Base-by-base conservation (phyloP, 305 asterid genomes). In the Solanum chacoense region DNA sequence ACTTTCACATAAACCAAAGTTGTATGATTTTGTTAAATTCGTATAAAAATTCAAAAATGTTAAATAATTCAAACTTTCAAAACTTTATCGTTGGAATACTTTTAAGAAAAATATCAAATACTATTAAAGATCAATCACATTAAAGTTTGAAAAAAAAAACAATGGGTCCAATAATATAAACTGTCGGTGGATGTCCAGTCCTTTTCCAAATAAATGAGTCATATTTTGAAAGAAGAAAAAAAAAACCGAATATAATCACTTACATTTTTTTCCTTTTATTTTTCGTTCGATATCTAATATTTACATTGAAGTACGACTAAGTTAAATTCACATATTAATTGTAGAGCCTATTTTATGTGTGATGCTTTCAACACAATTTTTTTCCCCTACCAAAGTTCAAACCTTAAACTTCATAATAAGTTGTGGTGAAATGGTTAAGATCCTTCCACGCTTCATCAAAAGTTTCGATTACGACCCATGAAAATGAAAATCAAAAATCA, bases 121-220 rank as follows among this genome's bases (percentile, higher is more conserved):
- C 10, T 74, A 74, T 34, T 32, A 34, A 34, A 32, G 28, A 75
- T 32, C 42, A 75, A 32, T 75, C 42, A 75, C 22, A 75, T 9
- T 73, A 12, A 32, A 31, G 24, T 73, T 73, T 16, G 7, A 7
- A 73, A 73, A 37, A 26, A 14, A 28, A 8, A 9, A 50, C 20
- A 81, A 45, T 42, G 31, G 40, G 65, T 32, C 73, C 83, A 26
- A 73, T 14, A 40, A 40, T 40, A 40, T 11, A 45, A 71, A 88
- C 84, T 50, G 55, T 84, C 69, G 85, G 90, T 84, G 34, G 90
- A 85, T 73, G 42, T 12, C 65, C 40, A n/a, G 75, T 10, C 88
- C 40, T 42, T 69, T 32, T 81, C 75, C 76, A n/a, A 84, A 28
- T 59, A 5, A 18, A 29, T 18, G 11, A 76, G 32, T 59, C 74